Percentiles rank a stretch among this genome's conserved stretches.
These are phyloP conservation scores for Celoporthe dispersa DNA, from an alignment of 2,329 filamentous ascomycete genomes.

Conservation along the genomic window DNA sequence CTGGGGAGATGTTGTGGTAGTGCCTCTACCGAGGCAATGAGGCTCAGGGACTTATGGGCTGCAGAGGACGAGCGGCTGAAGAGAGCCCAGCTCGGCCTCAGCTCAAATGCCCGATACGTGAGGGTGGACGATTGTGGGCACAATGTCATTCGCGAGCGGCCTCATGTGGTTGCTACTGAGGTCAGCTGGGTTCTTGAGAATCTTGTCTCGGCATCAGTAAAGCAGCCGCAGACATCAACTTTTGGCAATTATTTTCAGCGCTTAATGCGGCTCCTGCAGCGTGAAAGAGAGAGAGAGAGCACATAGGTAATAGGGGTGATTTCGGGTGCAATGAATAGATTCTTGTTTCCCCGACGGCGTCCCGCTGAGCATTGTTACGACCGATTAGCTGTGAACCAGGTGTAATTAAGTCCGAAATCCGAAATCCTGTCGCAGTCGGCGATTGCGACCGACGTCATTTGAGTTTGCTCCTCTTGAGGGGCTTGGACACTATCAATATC, in stretches of 20 bases:
- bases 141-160: constrained; percentile 10
- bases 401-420: not conserved
- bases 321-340: not conserved
- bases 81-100: constrained; percentile 14
- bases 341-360: not conserved
- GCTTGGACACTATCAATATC: not conserved
- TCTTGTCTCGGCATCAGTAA: not conserved
- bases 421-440: not conserved
- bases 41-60: not conserved
- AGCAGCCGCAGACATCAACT: not conserved
- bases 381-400: not conserved
- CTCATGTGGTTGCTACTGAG: not conserved
- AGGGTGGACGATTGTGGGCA: constrained; percentile 9
- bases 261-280: not conserved
- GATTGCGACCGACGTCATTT: not conserved
- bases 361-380: no score
- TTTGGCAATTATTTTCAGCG: not conserved
- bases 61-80: constrained; percentile 18
- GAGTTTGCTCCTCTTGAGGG: not conserved
- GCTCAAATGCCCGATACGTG: constrained; percentile 9
- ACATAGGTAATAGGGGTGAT: not conserved
- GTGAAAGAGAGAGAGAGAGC: not conserved
- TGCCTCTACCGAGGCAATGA: not conserved
- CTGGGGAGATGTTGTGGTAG: not conserved
- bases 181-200: constrained; percentile 8